Base-by-base conservation (phyloP, 1,284 basidiomycete genomes). In the Sanguinoderma infundibulare region DNA sequence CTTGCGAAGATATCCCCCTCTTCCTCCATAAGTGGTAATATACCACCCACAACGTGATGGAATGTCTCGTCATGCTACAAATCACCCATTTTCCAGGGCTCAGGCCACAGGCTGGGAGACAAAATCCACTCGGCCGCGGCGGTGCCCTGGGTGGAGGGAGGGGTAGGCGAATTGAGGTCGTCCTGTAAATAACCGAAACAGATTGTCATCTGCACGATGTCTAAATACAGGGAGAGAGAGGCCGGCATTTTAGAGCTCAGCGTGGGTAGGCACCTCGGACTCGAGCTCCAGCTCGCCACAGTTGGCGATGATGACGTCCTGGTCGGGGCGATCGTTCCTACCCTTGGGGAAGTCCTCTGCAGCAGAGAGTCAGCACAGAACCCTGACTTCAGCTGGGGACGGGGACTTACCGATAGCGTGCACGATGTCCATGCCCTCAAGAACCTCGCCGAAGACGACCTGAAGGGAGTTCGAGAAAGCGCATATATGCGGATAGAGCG, bases 371-470 rank as follows among this genome's bases (percentile, higher is more conserved):
- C 32, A 74, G 67, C 40, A 10, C 12, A n/a, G 20, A 12, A 17
- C 30, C 10, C 24, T 32, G 54, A 20, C 24, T 17, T n/a, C 22
- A 30, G 26, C 14, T n/a, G n/a, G 20, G 8, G 5, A 35, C 3
- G 24, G 7, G 5, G 26, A 76, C 82, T 59, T 66, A 91, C 94
- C 92, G 64, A 96, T 93, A 28, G 77, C 76, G 62, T 79, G 74
- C 39, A 98, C 83, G 64, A 97, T 78, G 66, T 96, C 91, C 91
- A 96, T 92, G 55, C 95, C 95, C 65, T 97, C 93, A 50, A 97
- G 67, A 59, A 98, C 92, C 69, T 87, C 87, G 61, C 96, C 96
- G 69, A 98, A 98, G 47, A 98, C 95, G 73, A 96, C 91, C 90
- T 92, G 64, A 1, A 46, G 58, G 2, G 10, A 26, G 50, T 54